Base-by-base conservation (phyloP, 1,284 basidiomycete species). In the Sphagnurus paluster region DNA sequence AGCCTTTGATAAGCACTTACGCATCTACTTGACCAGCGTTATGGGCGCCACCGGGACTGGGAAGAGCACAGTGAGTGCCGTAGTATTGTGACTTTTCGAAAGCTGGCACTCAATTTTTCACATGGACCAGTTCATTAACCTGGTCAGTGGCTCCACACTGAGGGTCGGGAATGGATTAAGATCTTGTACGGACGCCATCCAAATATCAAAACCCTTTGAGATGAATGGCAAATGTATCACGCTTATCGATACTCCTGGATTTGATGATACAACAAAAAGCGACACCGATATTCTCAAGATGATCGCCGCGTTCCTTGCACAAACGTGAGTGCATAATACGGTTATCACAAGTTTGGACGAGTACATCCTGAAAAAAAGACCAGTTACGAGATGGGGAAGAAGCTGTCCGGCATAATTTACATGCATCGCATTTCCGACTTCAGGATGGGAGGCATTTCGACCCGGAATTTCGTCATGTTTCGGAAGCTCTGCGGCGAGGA, bases 351-450 rank as follows among this genome's bases (percentile, higher is more conserved):
- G n/a, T n/a, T n/a, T n/a, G n/a, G n/a, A n/a, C n/a, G n/a, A n/a
- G n/a, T n/a, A n/a, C n/a, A n/a, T n/a, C n/a, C n/a, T n/a, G n/a
- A n/a, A n/a, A n/a, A n/a, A n/a, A n/a, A n/a, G n/a, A n/a, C 5
- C 56, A 74, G 72, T 10, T 73, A 75, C 25, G 55, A 69, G 24
- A 56, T 61, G 13, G 64, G 66, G n/a, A 55, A 64, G 39, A 67
- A 63, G 43, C 63, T 75, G 14, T 62, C 62, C 8, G 73, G 73
- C 1, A 59, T 75, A 58, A 61, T 75, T 33, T 75, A 75, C 57
- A 60, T 76, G 60, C 74, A 76, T 49, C 69, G 73, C 11, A 76
- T 76, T 56, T 69, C 74, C 41, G 75, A 76, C 46, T 56, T 65
- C 49, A 56, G 68, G 20, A 63, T 76, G 60, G 69, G 70, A 29